Percentiles rank a stretch among this genome's conserved stretches.
phyloP scores from a whole-genome alignment of 805 yeast species.

The Priceomyces fermenticarens region DNA sequence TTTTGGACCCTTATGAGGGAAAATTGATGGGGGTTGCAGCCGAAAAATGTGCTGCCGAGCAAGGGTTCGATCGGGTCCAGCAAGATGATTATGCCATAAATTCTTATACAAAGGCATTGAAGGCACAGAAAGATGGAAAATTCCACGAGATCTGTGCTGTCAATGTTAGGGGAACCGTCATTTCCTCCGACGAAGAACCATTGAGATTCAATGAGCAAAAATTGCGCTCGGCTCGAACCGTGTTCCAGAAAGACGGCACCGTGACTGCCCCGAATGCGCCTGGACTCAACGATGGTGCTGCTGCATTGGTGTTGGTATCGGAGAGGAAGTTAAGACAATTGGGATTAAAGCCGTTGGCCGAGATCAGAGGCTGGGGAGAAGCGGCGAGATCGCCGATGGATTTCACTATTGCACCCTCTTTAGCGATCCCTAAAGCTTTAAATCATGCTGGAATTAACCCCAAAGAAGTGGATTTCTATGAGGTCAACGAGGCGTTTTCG shows the following conservation, averaged over 20 bases:
- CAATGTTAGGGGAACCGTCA: conserved; percentile 75
- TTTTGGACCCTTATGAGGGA: conserved; percentile 85
- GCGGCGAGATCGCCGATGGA: conserved; percentile 94
- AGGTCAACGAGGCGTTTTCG: conserved; percentile 96
- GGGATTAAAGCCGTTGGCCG: conserved; percentile 84
- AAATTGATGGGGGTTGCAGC: conserved; percentile 96
- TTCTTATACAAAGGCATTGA: conserved; percentile 83
- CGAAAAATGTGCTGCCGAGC: conserved; percentile 90
- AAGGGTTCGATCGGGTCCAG: conserved; percentile 71
- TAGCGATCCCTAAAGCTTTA: conserved; percentile 94
- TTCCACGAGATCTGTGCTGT: conserved; percentile 86
- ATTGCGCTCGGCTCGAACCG: conserved; percentile 84
- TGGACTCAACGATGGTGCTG: conserved; percentile 96
- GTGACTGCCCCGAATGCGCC: conserved; percentile 98
- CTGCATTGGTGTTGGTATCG: conserved; percentile 86
- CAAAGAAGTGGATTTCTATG: conserved; percentile 81
- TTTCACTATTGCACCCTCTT: conserved; percentile 93
- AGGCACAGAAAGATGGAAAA: conserved; percentile 78
- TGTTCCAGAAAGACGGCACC: conserved; percentile 92
- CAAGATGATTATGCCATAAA: conserved; percentile 87
- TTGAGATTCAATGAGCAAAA: conserved; percentile 73
- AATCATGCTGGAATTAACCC: conserved; percentile 71
- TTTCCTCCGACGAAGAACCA: conserved; percentile 81
- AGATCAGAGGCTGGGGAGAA: conserved; percentile 94
- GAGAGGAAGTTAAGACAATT: conserved; percentile 82